These are phyloP conservation scores for Leucogyrophana mollusca DNA, from an alignment of 768 basidiomycete genomes.

Conservation along the genomic window DNA sequence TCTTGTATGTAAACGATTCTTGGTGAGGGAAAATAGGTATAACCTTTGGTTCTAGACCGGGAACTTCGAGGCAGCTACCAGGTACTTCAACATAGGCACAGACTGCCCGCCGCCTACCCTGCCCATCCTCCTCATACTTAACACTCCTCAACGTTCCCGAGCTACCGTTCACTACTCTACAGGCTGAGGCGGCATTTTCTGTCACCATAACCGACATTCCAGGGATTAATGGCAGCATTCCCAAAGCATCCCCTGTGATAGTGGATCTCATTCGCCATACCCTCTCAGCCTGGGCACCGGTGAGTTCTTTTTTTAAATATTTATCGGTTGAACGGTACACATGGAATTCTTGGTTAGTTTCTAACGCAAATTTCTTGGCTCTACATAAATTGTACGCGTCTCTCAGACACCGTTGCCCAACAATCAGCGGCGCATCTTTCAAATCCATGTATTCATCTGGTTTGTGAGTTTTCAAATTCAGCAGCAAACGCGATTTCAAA, in stretches of 20 bases:
- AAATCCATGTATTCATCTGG: neutral
- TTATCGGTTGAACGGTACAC: neutral
- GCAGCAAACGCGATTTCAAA: too few relatives aligned
- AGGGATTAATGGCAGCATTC: neutral
- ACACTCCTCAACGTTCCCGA: neutral
- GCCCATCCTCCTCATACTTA: neutral
- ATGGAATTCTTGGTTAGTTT: neutral
- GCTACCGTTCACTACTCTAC: neutral
- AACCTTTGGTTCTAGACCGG: neutral
- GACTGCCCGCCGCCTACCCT: neutral
- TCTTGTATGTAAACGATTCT: neutral
- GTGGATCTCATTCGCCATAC: neutral
- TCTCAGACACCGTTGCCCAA: neutral
- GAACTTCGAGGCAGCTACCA: neutral
- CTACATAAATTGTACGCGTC: neutral
- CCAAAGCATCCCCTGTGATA: neutral
- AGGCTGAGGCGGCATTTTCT: neutral
- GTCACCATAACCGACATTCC: neutral
- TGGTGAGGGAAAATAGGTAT: neutral
- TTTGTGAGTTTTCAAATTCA: too few relatives aligned
- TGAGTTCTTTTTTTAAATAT: neutral
- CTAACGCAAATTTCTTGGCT: neutral
- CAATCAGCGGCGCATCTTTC: neutral
- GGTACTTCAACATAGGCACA: neutral
- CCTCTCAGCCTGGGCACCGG: neutral